Conservation (phyloP, 306 rosid genomes). For the Arachis stenosperma region DNA sequence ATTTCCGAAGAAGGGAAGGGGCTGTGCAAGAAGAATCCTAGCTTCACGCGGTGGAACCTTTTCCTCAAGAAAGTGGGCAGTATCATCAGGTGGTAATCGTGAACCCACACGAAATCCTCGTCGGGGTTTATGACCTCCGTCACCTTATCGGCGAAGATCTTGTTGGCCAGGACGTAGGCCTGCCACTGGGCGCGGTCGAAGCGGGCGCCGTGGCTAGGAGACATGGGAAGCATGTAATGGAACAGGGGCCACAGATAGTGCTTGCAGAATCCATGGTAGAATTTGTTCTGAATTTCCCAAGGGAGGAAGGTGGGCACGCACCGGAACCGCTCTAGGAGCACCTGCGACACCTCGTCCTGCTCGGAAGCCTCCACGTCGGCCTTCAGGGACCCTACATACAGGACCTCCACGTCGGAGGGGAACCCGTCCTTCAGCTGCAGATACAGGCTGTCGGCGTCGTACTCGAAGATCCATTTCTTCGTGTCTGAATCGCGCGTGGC, state of each 20-base stretch:
- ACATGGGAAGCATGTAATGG: conserved; percentile 79
- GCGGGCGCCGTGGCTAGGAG: conserved; percentile 54
- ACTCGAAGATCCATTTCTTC: conserved; percentile 55
- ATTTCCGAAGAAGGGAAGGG: conserved; percentile 71
- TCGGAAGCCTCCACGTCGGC: conserved; percentile 51
- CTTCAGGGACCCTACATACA: conserved; percentile 65
- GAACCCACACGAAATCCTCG: conserved; percentile 74
- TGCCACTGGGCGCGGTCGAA: conserved; percentile 61
- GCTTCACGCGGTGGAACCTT: conserved; percentile 54
- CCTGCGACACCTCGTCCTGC: conserved; percentile 58
- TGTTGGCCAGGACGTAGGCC: conserved; percentile 67
- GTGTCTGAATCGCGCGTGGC: conserved; percentile 35
- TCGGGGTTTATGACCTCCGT: conserved; percentile 64
- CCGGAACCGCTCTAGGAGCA: conserved; percentile 49
- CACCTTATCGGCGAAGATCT: conserved; percentile 65
- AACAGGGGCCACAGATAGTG: conserved; percentile 85
- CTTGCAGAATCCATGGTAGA: conserved; percentile 79
- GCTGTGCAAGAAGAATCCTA: conserved; percentile 71
- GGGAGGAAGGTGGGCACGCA: conserved; percentile 72
- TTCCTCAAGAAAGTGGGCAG: conserved; percentile 63
- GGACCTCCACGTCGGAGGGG: conserved; percentile 50
- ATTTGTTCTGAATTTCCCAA: conserved; percentile 35
- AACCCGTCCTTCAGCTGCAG: conserved; percentile 70
- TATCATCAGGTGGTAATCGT: conserved; percentile 77
- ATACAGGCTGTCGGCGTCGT: conserved; percentile 55